Percentiles rank a stretch among this genome's conserved stretches.
phyloP scores from a whole-genome alignment of 805 yeast genomes.

The Cyberlindnera americana region DNA sequence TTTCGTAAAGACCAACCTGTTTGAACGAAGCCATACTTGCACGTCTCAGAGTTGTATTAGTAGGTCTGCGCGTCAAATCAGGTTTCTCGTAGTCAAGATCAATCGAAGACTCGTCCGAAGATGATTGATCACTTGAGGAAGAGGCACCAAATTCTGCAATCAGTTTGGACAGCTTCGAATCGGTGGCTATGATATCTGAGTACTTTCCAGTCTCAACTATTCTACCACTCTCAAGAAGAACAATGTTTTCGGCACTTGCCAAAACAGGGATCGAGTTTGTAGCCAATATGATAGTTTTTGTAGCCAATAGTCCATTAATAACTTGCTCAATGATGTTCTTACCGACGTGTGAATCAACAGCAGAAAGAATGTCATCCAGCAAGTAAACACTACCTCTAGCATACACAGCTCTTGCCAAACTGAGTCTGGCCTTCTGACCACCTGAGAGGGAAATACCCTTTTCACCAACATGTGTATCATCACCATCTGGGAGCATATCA shows the following conservation, averaged over 20 bases:
- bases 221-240: conserved; percentile 65
- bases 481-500: conserved; percentile 80
- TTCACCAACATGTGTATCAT: conserved; percentile 73
- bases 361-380: conserved; percentile 64
- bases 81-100: conserved; percentile 14
- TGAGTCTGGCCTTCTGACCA: conserved; percentile 62
- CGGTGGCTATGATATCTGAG: conserved; percentile 42
- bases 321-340: conserved; percentile 78
- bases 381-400: conserved; percentile 55
- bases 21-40: conserved; percentile 64
- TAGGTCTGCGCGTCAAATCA: conserved; percentile 1
- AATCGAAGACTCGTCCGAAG: conserved; percentile 2
- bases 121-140: conserved; percentile 15
- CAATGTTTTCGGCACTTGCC: conserved; percentile 63
- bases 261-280: conserved; percentile 84
- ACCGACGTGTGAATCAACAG: conserved; percentile 77
- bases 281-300: conserved; percentile 75
- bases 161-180: conserved; percentile 48
- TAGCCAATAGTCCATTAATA: conserved; percentile 65
- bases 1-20: conserved; percentile 34
- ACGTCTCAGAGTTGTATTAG: conserved; percentile 25
- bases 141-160: conserved; percentile 57
- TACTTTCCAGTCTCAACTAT: conserved; percentile 64
- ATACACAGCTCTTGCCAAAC: conserved; percentile 68
- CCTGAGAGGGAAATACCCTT: conserved; percentile 60